Conservation (phyloP, 2,329 filamentous ascomycete species). For the Stagonosporopsis cucurbitacearum region DNA sequence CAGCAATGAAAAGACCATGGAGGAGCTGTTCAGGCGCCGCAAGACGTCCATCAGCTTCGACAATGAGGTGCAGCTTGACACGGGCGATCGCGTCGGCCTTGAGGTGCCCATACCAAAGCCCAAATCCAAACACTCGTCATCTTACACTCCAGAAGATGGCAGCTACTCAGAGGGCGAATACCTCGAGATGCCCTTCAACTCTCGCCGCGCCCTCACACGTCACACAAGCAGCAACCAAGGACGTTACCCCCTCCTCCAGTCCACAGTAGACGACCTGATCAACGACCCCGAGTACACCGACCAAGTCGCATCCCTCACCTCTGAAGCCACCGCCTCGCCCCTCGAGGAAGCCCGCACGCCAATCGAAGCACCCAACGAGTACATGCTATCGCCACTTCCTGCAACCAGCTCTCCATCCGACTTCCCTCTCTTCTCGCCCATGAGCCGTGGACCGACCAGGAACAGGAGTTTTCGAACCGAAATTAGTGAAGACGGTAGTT, state of each 20-base stretch:
- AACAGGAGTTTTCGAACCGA: constrained; percentile 44
- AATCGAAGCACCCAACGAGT: constrained; percentile 42
- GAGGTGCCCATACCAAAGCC: constrained; percentile 48
- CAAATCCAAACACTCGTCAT: constrained; percentile 23
- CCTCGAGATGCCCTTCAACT: constrained; percentile 38
- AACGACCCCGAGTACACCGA: constrained; percentile 38
- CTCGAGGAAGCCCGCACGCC: constrained; percentile 50
- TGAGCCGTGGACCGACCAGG: constrained; percentile 36
- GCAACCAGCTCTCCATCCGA: constrained; percentile 45
- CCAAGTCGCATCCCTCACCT: constrained; percentile 51
- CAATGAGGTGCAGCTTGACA: constrained; percentile 49
- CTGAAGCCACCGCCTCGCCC: constrained; percentile 50
- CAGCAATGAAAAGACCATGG: constrained; percentile 37
- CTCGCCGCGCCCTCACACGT: constrained; percentile 26
- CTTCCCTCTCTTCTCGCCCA: constrained; percentile 39
- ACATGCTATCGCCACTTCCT: constrained; percentile 44
- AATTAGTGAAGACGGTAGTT: constrained; percentile 42
- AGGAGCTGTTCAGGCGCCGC: constrained; percentile 41
- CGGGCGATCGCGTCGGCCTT: constrained; percentile 47
- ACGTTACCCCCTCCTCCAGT: constrained; percentile 45
- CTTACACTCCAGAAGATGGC: constrained; percentile 34
- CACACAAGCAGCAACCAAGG: constrained; percentile 35
- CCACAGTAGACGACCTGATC: constrained; percentile 43
- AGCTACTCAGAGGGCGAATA: constrained; percentile 45
- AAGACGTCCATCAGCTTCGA: constrained; percentile 52